phyloP scores from a whole-genome alignment of 805 yeast genomes.

The Starmerella floris region DNA sequence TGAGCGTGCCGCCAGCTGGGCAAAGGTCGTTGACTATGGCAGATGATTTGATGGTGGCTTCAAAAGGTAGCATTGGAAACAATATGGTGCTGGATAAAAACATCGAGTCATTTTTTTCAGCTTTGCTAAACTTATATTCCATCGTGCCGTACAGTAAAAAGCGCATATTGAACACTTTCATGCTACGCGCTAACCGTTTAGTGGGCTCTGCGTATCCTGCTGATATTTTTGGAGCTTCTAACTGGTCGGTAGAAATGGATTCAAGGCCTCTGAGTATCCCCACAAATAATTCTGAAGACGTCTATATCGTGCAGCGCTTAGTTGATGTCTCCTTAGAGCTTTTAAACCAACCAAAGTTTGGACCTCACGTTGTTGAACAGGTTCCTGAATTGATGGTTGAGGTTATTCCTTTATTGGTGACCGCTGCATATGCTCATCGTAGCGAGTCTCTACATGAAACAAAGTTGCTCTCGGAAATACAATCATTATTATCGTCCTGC shows the following conservation, averaged over 20 bases:
- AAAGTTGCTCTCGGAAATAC: not conserved
- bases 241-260: slow-evolving; percentile 1
- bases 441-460: not conserved
- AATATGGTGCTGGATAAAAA: too few relatives aligned
- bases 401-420: not conserved
- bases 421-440: not conserved
- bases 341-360: not conserved
- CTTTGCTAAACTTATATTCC: too few relatives aligned
- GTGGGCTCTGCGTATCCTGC: not conserved
- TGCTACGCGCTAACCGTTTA: not conserved
- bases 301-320: not conserved
- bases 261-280: not conserved
- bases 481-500: too few relatives aligned
- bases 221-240: not conserved
- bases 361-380: slow-evolving; percentile 3
- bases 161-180: not conserved
- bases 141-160: not conserved
- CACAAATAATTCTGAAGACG: not conserved
- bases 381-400: slow-evolving; percentile 3
- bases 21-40: too few relatives aligned
- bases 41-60: too few relatives aligned
- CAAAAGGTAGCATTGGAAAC: too few relatives aligned
- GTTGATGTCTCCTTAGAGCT: not conserved
- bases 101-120: too few relatives aligned
- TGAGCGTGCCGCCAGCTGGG: too few relatives aligned